Conservation (phyloP, 257 asterid genomes). For the Cynanchum wilfordii region DNA sequence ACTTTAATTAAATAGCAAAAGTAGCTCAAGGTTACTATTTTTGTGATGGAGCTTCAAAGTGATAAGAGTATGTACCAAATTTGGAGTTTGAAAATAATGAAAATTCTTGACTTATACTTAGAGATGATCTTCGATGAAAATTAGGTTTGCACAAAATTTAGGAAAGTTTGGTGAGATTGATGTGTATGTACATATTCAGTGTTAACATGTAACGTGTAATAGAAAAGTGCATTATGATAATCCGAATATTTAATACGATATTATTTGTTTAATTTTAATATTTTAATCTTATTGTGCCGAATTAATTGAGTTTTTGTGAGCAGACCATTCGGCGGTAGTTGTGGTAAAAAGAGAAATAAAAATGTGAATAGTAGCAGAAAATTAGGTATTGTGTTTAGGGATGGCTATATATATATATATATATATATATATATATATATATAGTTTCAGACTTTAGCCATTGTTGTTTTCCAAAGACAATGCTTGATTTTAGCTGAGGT, state of each 20-base stretch:
- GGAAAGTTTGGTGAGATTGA: constrained; percentile 3
- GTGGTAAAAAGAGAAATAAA: background rate
- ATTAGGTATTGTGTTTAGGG: background rate
- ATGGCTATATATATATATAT: background rate
- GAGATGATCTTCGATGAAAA: background rate
- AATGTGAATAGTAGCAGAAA: background rate
- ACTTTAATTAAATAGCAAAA: too few relatives aligned
- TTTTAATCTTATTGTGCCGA: too few relatives aligned
- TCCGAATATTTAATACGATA: too few relatives aligned
- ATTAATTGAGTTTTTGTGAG: too few relatives aligned
- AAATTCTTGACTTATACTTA: background rate
- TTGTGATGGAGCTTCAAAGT: background rate
- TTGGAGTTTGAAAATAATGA: background rate
- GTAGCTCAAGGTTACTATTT: too few relatives aligned
- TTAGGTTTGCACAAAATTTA: background rate
- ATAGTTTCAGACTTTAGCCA: background rate
- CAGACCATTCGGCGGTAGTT: constrained; percentile 4
- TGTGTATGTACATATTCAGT: background rate
- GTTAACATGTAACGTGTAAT: background rate
- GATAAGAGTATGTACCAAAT: background rate
- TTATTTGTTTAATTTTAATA: too few relatives aligned
- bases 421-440: too few relatives aligned
- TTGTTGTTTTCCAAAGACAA: constrained; percentile 24
- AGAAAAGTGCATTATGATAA: too few relatives aligned
- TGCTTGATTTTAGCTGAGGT: constrained; percentile 43